These are phyloP conservation scores for Penicillium manginii DNA, from an alignment of 495 filamentous ascomycete species.

Conservation along the genomic window DNA sequence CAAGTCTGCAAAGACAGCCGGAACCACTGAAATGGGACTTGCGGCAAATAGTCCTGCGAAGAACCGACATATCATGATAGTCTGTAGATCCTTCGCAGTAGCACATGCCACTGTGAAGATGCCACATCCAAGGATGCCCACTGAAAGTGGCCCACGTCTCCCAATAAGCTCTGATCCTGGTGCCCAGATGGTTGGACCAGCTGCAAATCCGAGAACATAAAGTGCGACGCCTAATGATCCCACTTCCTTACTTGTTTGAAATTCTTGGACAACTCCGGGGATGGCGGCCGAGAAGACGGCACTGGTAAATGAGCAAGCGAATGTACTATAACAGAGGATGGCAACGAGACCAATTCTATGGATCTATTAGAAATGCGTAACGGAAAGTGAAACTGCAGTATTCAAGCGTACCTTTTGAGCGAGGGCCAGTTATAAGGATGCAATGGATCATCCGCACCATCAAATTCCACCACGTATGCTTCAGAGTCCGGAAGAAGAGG, in stretches of 20 bases:
- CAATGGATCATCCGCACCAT: constrained; percentile 50
- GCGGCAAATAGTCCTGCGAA: constrained; percentile 69
- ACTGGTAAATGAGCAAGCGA: constrained; percentile 52
- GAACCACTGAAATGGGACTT: constrained; percentile 69
- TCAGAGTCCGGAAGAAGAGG: constrained; percentile 28
- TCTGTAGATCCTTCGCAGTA: constrained; percentile 68
- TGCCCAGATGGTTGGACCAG: constrained; percentile 59
- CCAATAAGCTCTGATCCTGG: constrained; percentile 75
- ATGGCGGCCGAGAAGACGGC: constrained; percentile 56
- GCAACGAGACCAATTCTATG: background rate
- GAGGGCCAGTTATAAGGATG: constrained; percentile 55
- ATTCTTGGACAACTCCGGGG: constrained; percentile 42
- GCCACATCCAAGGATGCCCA: constrained; percentile 39
- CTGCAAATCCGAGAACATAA: constrained; percentile 54
- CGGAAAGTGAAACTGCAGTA: background rate
- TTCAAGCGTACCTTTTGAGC: constrained; percentile 26
- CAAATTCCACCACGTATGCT: constrained; percentile 20
- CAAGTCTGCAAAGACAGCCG: constrained; percentile 69
- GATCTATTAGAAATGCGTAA: background rate
- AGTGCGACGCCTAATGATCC: constrained; percentile 54
- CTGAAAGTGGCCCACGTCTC: constrained; percentile 61
- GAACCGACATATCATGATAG: constrained; percentile 69
- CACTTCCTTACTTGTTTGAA: constrained; percentile 48
- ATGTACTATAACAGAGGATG: constrained; percentile 48
- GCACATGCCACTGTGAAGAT: constrained; percentile 67